phyloP scores from a whole-genome alignment of 2,329 filamentous ascomycete genomes.

The Zymoseptoria ardabiliae region DNA sequence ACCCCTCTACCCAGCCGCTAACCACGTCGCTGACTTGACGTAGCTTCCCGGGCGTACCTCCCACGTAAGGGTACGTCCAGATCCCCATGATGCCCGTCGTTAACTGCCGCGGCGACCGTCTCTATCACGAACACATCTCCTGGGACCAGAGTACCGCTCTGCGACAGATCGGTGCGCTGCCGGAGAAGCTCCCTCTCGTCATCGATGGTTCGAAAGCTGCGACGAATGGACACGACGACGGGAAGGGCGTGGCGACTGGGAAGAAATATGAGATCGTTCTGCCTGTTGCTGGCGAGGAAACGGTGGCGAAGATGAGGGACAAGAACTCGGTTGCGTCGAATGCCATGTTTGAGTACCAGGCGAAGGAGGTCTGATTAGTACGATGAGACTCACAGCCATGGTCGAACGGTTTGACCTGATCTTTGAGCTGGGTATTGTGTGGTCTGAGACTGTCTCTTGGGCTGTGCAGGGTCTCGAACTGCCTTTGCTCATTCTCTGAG shows the following conservation, averaged over 20 bases:
- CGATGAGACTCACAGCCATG: no score
- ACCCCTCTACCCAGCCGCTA: neutral
- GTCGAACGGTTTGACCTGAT: no score
- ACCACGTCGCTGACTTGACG: neutral
- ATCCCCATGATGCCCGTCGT: slow-evolving; percentile 60
- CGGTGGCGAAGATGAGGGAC: slow-evolving; percentile 45
- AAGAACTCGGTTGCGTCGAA: slow-evolving; percentile 48
- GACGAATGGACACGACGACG: slow-evolving; percentile 4
- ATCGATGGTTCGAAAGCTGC: slow-evolving; percentile 26
- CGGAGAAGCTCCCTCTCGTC: slow-evolving; percentile 58
- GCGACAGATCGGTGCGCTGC: slow-evolving; percentile 54
- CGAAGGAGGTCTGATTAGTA: slow-evolving; percentile 8
- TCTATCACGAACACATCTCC: slow-evolving; percentile 64
- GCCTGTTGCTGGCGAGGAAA: slow-evolving; percentile 53
- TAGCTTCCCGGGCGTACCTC: slow-evolving; percentile 52
- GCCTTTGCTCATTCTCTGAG: no score
- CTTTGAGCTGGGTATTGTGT: no score
- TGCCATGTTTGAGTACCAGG: slow-evolving; percentile 41
- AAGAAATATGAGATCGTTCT: slow-evolving; percentile 52
- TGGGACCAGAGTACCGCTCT: slow-evolving; percentile 63
- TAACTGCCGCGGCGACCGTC: slow-evolving; percentile 58
- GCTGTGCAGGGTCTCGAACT: no score
- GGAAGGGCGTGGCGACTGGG: slow-evolving; percentile 9
- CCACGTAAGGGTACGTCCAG: slow-evolving; percentile 47
- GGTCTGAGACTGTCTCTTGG: no score